phyloP scores from a whole-genome alignment of 768 basidiomycete genomes.

The Butyriboletus loyo region DNA sequence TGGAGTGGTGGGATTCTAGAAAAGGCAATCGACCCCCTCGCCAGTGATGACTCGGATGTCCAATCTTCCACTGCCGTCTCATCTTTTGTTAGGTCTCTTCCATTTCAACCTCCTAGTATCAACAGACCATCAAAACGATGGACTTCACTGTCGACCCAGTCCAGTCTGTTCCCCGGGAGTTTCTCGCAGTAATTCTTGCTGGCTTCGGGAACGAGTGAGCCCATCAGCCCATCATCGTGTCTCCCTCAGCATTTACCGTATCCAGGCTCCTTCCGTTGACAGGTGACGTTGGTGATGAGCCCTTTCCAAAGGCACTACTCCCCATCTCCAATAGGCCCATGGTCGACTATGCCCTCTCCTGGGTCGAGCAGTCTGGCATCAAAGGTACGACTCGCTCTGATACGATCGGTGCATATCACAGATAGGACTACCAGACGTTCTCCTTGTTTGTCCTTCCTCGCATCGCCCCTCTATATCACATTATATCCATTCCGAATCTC shows the following conservation, averaged over 20 bases:
- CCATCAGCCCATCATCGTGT: neutral
- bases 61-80: neutral
- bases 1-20: conserved; percentile 6
- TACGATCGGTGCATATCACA: conserved; percentile 5
- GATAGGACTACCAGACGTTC: conserved; percentile 56
- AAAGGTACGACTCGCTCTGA: conserved; percentile 49
- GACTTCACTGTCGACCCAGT: conserved; percentile 58
- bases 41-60: conserved; percentile 9
- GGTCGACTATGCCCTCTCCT: conserved; percentile 77
- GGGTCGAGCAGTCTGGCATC: conserved; percentile 86
- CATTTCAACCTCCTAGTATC: neutral
- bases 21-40: conserved; percentile 18
- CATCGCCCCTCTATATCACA: conserved; percentile 78
- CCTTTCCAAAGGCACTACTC: conserved; percentile 83
- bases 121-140: conserved; percentile 38
- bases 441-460: conserved; percentile 78
- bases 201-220: conserved; percentile 91
- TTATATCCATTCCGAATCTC: conserved; percentile 76
- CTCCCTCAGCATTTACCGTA: conserved; percentile 1
- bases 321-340: conserved; percentile 87
- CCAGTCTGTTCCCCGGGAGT: conserved; percentile 64
- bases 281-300: conserved; percentile 72
- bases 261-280: conserved; percentile 72
- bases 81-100: neutral
- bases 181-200: conserved; percentile 83